phyloP scores from a whole-genome alignment of 495 filamentous ascomycete species.

The Hyaloscypha variabilis region DNA sequence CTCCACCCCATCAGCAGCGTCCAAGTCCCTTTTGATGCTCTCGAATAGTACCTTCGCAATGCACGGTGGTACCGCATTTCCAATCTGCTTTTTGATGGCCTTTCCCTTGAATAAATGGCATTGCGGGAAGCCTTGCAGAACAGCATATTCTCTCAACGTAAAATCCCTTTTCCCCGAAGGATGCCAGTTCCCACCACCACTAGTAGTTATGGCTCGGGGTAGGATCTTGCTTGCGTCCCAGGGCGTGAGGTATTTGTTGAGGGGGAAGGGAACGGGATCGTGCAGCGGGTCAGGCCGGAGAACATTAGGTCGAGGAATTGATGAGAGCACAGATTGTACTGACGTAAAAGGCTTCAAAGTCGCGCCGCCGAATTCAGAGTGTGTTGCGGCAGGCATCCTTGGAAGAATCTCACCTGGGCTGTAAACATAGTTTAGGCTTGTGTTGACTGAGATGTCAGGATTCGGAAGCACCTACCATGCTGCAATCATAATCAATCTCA shows the following conservation, averaged over 20 bases:
- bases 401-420: slow-evolving; percentile 79
- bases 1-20: slow-evolving; percentile 53
- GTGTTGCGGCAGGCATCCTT: slow-evolving; percentile 66
- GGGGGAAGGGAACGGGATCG: slow-evolving; percentile 33
- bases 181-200: slow-evolving; percentile 70
- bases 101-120: slow-evolving; percentile 59
- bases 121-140: slow-evolving; percentile 73
- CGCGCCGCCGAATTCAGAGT: slow-evolving; percentile 46
- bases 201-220: slow-evolving; percentile 67
- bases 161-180: slow-evolving; percentile 67
- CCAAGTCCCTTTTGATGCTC: slow-evolving; percentile 58
- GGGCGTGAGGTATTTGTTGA: slow-evolving; percentile 36
- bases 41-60: slow-evolving; percentile 62
- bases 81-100: slow-evolving; percentile 65
- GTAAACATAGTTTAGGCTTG: slow-evolving; percentile 20
- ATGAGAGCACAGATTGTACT: slow-evolving; percentile 43
- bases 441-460: no score
- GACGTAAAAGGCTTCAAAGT: slow-evolving; percentile 37
- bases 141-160: slow-evolving; percentile 73
- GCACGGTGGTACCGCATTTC: slow-evolving; percentile 80
- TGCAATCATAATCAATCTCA: slow-evolving; percentile 75
- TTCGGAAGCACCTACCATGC: slow-evolving; percentile 59
- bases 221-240: slow-evolving; percentile 52
- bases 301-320: slow-evolving; percentile 42
- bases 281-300: slow-evolving; percentile 46